Evolutionary conservation across 2,329 filamentous ascomycete genomes (phyloP).

Genomic region (Ophiostoma sp.): DNA sequence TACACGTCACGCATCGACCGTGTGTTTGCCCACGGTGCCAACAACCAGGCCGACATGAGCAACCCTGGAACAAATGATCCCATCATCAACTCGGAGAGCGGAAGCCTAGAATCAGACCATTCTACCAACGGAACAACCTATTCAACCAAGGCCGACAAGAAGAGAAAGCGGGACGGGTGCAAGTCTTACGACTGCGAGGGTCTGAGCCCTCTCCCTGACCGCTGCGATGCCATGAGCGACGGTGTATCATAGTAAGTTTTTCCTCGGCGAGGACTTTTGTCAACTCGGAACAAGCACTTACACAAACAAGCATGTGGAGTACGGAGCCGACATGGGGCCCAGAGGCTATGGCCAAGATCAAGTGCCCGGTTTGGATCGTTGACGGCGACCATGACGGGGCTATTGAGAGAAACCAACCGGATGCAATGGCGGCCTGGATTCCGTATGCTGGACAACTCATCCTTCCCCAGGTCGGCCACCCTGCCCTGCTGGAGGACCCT

Average conservation of each 20-base stretch:
- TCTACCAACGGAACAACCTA: slow-evolving; percentile 4
- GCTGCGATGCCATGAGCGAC: slow-evolving; percentile 4
- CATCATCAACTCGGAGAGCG: slow-evolving; percentile 7
- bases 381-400: slow-evolving; percentile 12
- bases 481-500: slow-evolving; percentile 7
- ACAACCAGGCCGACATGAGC: slow-evolving; percentile 15
- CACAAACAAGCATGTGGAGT: slow-evolving; percentile 11
- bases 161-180: slow-evolving; percentile 10
- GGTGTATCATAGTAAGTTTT: slow-evolving; percentile 8
- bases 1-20: slow-evolving; percentile 13
- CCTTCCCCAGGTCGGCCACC: slow-evolving; percentile 12
- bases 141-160: neutral
- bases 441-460: slow-evolving; percentile 12
- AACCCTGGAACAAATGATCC: slow-evolving; percentile 13
- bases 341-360: slow-evolving; percentile 12
- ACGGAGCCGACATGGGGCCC: slow-evolving; percentile 14
- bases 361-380: slow-evolving; percentile 13
- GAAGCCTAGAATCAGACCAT: slow-evolving; percentile 10
- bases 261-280: no score
- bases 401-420: slow-evolving; percentile 12
- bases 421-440: slow-evolving; percentile 13
- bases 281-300: neutral
- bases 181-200: neutral
- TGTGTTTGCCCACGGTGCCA: slow-evolving; percentile 13
- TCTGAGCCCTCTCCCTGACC: neutral